Percentiles rank a stretch among this genome's conserved stretches.
Conservation (phyloP, 2,329 filamentous ascomycete species). For the Botrytis medusae region DNA sequence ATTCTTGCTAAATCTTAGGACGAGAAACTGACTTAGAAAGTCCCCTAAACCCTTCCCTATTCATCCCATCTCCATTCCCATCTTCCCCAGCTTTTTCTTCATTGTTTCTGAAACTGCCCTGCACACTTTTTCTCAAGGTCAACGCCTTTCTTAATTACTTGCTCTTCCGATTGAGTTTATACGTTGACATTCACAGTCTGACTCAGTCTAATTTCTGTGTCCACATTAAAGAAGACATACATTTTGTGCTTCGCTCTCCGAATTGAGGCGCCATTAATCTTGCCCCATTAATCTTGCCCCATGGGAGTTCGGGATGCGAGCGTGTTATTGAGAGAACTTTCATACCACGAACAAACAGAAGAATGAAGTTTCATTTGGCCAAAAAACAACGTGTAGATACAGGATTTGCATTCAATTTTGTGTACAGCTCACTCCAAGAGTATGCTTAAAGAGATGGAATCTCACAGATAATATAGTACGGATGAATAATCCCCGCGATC, state of each 20-base stretch:
- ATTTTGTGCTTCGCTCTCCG: neutral
- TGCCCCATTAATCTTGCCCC: too few species aligned
- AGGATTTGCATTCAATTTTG: neutral
- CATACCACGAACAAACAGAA: neutral
- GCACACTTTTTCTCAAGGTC: neutral
- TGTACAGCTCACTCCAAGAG: neutral
- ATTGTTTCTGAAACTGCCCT: neutral
- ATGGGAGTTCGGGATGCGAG: neutral
- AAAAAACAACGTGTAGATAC: neutral
- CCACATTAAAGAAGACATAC: fast-evolving
- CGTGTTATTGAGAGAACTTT: neutral
- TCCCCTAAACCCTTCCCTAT: neutral
- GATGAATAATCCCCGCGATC: neutral
- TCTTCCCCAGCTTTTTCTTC: neutral
- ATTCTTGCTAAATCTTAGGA: neutral
- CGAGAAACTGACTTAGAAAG: neutral
- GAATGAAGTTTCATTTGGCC: neutral
- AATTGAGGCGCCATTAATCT: fast-evolving
- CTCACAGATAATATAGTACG: neutral
- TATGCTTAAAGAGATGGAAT: neutral
- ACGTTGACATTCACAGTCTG: neutral
- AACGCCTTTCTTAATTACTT: neutral
- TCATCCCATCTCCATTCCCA: neutral
- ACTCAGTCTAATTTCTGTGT: neutral
- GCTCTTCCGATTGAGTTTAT: neutral